A percentile compares a stretch with the other conserved stretches of the same genome.
Evolutionary conservation across 352 stramenopile genomes (phyloP).

Genomic region (Globisporangium sylvaticum): DNA sequence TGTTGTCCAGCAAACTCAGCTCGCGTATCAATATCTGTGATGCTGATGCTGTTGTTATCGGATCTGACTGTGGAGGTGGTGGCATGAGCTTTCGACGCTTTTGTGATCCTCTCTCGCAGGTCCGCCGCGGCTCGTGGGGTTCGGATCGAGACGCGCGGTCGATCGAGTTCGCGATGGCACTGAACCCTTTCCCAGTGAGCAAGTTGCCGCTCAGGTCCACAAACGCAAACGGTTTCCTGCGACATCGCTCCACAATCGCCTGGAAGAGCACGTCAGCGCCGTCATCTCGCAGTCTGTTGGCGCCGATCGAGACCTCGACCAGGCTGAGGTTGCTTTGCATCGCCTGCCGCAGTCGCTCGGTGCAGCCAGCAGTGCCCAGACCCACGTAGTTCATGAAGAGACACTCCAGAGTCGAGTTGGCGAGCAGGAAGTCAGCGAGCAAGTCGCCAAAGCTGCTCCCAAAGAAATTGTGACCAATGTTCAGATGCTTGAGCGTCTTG

Average conservation of each 20-base stretch:
- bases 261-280: conserved; percentile 43
- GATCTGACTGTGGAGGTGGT: too few species aligned
- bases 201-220: conserved; percentile 78
- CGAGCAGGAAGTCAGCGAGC: conserved; percentile 56
- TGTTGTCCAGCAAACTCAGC: conserved; percentile 69
- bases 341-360: conserved; percentile 37
- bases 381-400: conserved; percentile 68
- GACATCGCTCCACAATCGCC: conserved; percentile 43
- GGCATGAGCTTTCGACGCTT: conserved; percentile 14
- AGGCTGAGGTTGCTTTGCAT: conserved; percentile 48
- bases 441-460: conserved; percentile 59
- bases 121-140: too few species aligned
- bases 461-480: conserved; percentile 77
- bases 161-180: conserved; percentile 37
- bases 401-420: conserved; percentile 43
- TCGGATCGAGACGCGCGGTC: not conserved
- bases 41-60: not conserved
- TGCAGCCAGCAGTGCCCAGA: conserved; percentile 46
- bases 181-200: conserved; percentile 47
- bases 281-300: conserved; percentile 65
- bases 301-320: conserved; percentile 48
- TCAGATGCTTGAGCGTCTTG: conserved; percentile 46
- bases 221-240: conserved; percentile 31
- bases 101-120: not conserved
- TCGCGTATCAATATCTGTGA: conserved; percentile 30